Conservation (phyloP, 208 protist species). For the Phytomonas francai region DNA sequence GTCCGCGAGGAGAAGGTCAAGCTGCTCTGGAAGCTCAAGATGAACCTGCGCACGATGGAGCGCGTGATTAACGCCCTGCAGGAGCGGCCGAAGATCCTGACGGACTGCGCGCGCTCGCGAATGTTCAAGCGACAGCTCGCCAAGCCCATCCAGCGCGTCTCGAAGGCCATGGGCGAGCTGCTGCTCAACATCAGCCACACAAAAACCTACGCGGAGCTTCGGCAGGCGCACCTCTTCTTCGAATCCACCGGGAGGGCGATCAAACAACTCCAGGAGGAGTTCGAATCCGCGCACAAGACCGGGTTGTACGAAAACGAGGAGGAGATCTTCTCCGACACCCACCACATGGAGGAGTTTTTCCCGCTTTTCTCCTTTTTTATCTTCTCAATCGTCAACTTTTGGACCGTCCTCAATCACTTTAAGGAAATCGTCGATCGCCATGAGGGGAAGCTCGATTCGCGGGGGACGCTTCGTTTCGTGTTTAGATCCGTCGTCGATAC, state of each 20-base stretch:
- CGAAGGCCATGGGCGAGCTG: constrained; percentile 37
- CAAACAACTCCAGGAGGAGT: constrained; percentile 60
- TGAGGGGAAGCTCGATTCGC: constrained; percentile 4
- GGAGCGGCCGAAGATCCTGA: constrained; percentile 52
- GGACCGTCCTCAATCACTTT: constrained; percentile 51
- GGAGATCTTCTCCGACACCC: constrained; percentile 6
- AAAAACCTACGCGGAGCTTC: constrained; percentile 39
- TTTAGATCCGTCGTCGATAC: constrained; percentile 24
- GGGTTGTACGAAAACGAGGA: constrained; percentile 43
- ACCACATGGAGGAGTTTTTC: constrained; percentile 69
- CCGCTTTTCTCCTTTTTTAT: constrained; percentile 81
- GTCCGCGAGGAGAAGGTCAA: constrained; percentile 51
- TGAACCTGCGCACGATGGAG: constrained; percentile 64
- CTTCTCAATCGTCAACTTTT: constrained; percentile 76
- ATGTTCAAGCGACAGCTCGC: constrained; percentile 50
- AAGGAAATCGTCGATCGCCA: constrained; percentile 24
- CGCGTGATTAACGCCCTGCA: constrained; percentile 71
- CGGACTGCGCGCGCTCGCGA: constrained; percentile 38
- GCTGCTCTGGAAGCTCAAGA: constrained; percentile 47
- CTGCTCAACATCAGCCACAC: constrained; percentile 35
- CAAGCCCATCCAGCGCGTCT: constrained; percentile 45
- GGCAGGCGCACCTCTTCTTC: constrained; percentile 31
- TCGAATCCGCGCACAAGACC: constrained; percentile 37
- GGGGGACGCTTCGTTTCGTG: constrained; percentile 23
- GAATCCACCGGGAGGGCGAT: constrained; percentile 32